A percentile compares a stretch with the other conserved stretches of the same genome.
Conservation (phyloP, 352 stramenopile species). For the Elongisporangium prolatum region DNA sequence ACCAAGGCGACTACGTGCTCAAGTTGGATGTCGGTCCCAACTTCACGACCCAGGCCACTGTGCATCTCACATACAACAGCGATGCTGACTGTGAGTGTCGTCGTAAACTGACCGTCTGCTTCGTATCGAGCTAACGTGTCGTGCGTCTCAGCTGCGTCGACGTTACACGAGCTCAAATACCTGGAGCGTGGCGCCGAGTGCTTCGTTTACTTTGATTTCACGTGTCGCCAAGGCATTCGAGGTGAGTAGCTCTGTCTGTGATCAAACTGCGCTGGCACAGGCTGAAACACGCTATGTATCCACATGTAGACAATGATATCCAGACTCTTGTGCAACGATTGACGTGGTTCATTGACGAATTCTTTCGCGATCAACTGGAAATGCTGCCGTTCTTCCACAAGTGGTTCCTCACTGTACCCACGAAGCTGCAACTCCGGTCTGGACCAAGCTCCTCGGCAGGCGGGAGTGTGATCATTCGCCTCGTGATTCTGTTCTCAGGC, state of each 20-base stretch:
- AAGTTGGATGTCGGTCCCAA: slow-evolving; percentile 57
- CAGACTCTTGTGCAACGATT: slow-evolving; percentile 33
- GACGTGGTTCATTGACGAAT: slow-evolving; percentile 52
- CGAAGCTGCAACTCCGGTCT: slow-evolving; percentile 44
- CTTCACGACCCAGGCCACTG: slow-evolving; percentile 43
- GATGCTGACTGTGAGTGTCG: slow-evolving; percentile 56
- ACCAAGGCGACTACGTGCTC: slow-evolving; percentile 58
- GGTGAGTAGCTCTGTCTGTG: slow-evolving; percentile 20
- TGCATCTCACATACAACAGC: slow-evolving; percentile 59
- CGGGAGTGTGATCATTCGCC: slow-evolving; percentile 32
- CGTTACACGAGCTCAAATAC: slow-evolving; percentile 70
- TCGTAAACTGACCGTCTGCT: too few species aligned
- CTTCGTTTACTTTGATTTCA: slow-evolving; percentile 59
- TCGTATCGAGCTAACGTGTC: too few species aligned
- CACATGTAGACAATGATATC: slow-evolving; percentile 36
- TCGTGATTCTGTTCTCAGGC: slow-evolving; percentile 63
- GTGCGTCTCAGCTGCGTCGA: slow-evolving; percentile 33
- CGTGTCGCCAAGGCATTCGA: slow-evolving; percentile 43
- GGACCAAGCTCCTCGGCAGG: slow-evolving; percentile 11
- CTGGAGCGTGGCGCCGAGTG: slow-evolving; percentile 64
- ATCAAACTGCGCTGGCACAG: too few species aligned
- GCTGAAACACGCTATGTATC: too few species aligned
- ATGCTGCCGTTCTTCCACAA: slow-evolving; percentile 55
- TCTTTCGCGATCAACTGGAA: slow-evolving; percentile 52
- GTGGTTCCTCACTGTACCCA: slow-evolving; percentile 55